Evolutionary conservation across 2,329 filamentous ascomycete species (phyloP).

Genomic region (Nannizziopsis barbatae): DNA sequence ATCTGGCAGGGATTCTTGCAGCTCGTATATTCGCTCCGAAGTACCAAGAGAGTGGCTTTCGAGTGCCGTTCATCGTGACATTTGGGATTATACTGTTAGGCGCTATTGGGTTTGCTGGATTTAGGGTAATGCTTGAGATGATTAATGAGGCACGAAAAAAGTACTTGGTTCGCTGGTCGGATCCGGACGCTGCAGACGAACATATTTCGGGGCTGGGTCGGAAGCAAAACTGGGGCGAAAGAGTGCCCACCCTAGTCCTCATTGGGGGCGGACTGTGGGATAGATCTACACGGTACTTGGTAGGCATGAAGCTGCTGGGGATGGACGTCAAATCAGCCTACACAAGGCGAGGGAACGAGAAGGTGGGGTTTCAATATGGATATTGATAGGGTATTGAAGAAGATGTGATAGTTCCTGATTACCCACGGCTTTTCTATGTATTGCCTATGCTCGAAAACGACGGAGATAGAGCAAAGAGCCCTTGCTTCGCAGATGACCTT

Average conservation of each 20-base stretch:
- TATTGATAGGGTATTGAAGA: background rate
- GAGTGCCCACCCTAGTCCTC: conserved; percentile 10
- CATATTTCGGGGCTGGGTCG: conserved; percentile 2
- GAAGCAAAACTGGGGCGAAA: conserved; percentile 4
- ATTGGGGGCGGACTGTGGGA: conserved; percentile 17
- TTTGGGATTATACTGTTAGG: conserved; percentile 14
- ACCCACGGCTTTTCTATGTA: no score
- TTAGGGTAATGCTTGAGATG: conserved; percentile 8
- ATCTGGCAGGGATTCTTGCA: conserved; percentile 40
- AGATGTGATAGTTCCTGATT: no score
- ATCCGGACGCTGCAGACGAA: conserved; percentile 10
- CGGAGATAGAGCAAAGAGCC: no score
- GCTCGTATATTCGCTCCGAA: conserved; percentile 35
- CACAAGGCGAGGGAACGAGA: conserved; percentile 15
- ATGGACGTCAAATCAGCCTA: conserved; percentile 11
- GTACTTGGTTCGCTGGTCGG: conserved; percentile 4
- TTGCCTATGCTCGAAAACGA: no score
- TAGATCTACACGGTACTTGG: conserved; percentile 13
- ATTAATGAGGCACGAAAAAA: conserved; percentile 13
- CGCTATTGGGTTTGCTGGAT: conserved; percentile 12
- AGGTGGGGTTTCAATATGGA: conserved; percentile 16
- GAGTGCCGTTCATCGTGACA: conserved; percentile 14
- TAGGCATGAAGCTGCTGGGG: conserved; percentile 14
- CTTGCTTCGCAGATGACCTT: no score
- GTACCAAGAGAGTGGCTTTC: conserved; percentile 14